Conservation (phyloP, 257 asterid genomes). For the Rubia yunnanensis region DNA sequence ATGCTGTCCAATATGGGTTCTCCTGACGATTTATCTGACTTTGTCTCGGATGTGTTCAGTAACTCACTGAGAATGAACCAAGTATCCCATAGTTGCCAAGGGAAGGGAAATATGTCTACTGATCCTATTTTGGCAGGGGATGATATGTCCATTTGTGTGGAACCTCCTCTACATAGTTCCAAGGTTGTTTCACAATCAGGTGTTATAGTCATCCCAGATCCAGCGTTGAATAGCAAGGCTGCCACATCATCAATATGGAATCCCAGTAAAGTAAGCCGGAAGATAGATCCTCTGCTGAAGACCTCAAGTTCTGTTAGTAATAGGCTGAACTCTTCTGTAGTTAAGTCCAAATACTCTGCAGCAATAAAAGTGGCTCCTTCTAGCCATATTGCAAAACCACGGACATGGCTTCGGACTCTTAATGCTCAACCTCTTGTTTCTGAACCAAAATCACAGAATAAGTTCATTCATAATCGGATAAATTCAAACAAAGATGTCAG, state of each 20-base stretch:
- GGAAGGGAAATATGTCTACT: slow-evolving; percentile 21
- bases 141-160: slow-evolving; percentile 3
- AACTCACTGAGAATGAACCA: slow-evolving; percentile 17
- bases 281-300: slow-evolving; percentile 21
- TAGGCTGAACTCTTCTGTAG: slow-evolving; percentile 27
- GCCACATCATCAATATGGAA: slow-evolving; percentile 20
- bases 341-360: slow-evolving; percentile 24
- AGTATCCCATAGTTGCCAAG: slow-evolving; percentile 22
- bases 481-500: slow-evolving; percentile 24
- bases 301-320: slow-evolving; percentile 34
- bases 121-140: slow-evolving; percentile 23
- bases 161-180: slow-evolving; percentile 16
- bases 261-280: slow-evolving; percentile 24
- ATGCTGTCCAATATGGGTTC: slow-evolving; percentile 30
- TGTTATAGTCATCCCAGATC: slow-evolving; percentile 4
- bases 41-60: slow-evolving; percentile 18
- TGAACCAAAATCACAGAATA: slow-evolving; percentile 27
- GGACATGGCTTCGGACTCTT: slow-evolving; percentile 74
- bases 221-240: slow-evolving; percentile 9
- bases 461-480: slow-evolving; percentile 26
- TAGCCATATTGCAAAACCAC: slow-evolving; percentile 44
- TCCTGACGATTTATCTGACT: slow-evolving; percentile 35
- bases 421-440: slow-evolving; percentile 25
- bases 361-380: slow-evolving; percentile 27
- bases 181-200: slow-evolving; percentile 20